A percentile compares a stretch with the other conserved stretches of the same genome.
Conservation (phyloP, 1,284 basidiomycete genomes). For the Leccinum discolor region DNA sequence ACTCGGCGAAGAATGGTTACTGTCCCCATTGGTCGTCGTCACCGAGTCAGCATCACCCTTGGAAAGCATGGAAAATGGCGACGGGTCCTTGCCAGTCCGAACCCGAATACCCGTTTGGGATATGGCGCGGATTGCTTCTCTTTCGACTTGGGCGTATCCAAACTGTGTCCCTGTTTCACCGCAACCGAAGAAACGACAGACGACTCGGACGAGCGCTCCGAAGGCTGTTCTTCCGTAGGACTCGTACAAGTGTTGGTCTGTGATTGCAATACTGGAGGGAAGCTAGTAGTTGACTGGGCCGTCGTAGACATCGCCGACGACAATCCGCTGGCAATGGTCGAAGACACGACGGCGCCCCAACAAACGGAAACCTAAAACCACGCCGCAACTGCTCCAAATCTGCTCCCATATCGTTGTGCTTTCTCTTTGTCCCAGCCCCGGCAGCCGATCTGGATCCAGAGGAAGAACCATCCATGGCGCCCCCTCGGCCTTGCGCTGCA, state of each 20-base stretch:
- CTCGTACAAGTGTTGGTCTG: slow-evolving; percentile 3
- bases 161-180: slow-evolving; percentile 13
- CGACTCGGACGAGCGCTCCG: slow-evolving; percentile 10
- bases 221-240: slow-evolving; percentile 12
- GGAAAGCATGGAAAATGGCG: slow-evolving; percentile 23
- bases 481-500: slow-evolving; percentile 49
- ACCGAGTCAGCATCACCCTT: slow-evolving; percentile 1
- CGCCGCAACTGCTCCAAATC: slow-evolving; percentile 30
- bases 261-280: background rate
- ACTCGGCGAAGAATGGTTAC: slow-evolving; percentile 9
- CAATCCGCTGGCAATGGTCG: slow-evolving; percentile 3
- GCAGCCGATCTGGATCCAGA: background rate
- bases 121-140: slow-evolving; percentile 36
- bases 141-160: slow-evolving; percentile 27
- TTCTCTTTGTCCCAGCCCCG: slow-evolving; percentile 50
- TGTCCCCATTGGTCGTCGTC: background rate
- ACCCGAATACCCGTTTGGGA: slow-evolving; percentile 45
- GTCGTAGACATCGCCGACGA: background rate
- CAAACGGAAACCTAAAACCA: slow-evolving; percentile 50
- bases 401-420: slow-evolving; percentile 48
- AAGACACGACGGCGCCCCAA: slow-evolving; percentile 39
- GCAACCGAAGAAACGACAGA: slow-evolving; percentile 3
- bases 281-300: background rate
- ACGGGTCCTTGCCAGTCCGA: slow-evolving; percentile 35
- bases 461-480: slow-evolving; percentile 18